phyloP scores from a whole-genome alignment of 2,329 filamentous ascomycete species.

The Xylariaceae sp. region DNA sequence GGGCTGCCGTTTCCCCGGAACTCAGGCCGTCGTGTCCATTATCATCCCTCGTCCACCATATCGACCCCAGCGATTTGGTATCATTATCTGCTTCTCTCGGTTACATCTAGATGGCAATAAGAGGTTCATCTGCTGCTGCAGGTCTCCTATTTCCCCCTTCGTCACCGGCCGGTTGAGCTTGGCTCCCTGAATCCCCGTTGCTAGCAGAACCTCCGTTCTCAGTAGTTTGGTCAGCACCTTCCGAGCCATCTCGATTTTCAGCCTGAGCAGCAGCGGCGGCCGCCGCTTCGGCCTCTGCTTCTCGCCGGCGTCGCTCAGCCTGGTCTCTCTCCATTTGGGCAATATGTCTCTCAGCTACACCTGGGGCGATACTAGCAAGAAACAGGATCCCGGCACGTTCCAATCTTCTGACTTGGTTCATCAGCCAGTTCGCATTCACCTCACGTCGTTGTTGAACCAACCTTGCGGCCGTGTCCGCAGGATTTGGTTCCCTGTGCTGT shows the following conservation, averaged over 20 bases:
- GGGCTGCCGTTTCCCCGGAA: not conserved
- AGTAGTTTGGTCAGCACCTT: constrained; percentile 4
- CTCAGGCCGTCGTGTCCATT: not conserved
- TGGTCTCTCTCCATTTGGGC: constrained; percentile 57
- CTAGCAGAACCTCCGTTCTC: constrained; percentile 4
- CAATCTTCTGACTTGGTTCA: constrained; percentile 54
- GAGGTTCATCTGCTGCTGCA: constrained; percentile 12
- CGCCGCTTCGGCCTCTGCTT: constrained; percentile 46
- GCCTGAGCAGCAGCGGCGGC: constrained; percentile 14
- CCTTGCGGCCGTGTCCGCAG: constrained; percentile 56
- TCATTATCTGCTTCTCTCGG: not conserved
- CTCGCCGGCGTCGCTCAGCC: constrained; percentile 47
- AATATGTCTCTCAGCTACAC: constrained; percentile 67
- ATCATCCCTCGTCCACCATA: not conserved
- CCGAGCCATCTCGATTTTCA: constrained; percentile 1
- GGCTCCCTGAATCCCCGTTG: not conserved
- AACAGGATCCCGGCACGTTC: constrained; percentile 66
- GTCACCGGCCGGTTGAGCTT: not conserved
- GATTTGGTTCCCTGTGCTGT: constrained; percentile 39
- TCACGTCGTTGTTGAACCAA: constrained; percentile 52
- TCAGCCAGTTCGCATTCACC: constrained; percentile 52
- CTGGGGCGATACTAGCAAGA: constrained; percentile 67
- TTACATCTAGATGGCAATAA: constrained; percentile 12
- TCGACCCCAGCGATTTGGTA: not conserved
- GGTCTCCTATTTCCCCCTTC: constrained; percentile 5